Conservation (phyloP, 345 rosid genomes). For the Camelina laxa region DNA sequence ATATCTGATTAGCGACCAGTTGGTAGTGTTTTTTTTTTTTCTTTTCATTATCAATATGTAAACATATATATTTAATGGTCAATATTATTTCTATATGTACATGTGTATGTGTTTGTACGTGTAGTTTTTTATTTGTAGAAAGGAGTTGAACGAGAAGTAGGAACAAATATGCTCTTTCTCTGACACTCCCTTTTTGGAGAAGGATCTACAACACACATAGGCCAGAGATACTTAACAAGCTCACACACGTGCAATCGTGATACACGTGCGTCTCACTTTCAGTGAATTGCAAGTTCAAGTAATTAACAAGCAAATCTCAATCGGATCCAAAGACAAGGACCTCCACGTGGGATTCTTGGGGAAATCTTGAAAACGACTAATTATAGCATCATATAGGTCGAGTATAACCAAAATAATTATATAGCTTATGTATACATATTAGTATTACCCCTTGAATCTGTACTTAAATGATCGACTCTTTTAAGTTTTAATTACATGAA, state of each 20-base stretch:
- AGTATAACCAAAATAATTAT: not conserved
- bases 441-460: conserved; percentile 1
- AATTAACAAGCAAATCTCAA: conserved; percentile 42
- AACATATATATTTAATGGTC: not conserved
- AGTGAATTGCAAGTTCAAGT: conserved; percentile 32
- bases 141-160: conserved; percentile 27
- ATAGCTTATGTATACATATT: conserved; percentile 1
- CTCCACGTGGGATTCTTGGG: conserved; percentile 39
- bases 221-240: conserved; percentile 25
- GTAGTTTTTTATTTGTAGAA: not conserved
- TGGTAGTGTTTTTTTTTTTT: no score
- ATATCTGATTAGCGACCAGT: not conserved
- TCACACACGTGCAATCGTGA: conserved; percentile 34
- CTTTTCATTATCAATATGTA: not conserved
- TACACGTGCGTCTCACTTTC: conserved; percentile 44
- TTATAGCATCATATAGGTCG: conserved; percentile 11
- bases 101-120: not conserved
- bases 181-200: conserved; percentile 34
- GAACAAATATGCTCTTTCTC: conserved; percentile 47
- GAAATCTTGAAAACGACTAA: conserved; percentile 39
- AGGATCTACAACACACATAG: conserved; percentile 23
- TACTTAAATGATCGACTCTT: conserved; percentile 15
- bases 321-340: conserved; percentile 46
- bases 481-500: conserved; percentile 28
- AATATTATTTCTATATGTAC: not conserved